Percentiles rank a stretch among this genome's conserved stretches.
phyloP scores from a whole-genome alignment of 1,284 basidiomycete species.

The Trichosporon ovoides region DNA sequence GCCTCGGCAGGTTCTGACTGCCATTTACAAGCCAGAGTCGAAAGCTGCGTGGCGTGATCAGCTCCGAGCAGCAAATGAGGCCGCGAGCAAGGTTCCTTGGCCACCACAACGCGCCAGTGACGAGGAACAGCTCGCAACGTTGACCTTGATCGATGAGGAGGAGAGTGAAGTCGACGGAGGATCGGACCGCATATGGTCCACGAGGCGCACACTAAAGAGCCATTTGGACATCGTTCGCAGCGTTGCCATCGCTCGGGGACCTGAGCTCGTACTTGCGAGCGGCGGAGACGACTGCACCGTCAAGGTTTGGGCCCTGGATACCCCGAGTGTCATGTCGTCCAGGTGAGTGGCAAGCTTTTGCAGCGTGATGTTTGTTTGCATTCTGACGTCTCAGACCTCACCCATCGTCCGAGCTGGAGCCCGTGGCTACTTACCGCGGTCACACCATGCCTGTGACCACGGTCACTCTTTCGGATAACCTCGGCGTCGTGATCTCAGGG shows the following conservation, averaged over 20 bases:
- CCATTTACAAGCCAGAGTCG: slow-evolving; percentile 79
- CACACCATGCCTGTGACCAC: slow-evolving; percentile 90
- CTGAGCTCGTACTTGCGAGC: slow-evolving; percentile 74
- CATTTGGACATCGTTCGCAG: slow-evolving; percentile 90
- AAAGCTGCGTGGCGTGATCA: slow-evolving; percentile 74
- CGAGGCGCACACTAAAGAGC: slow-evolving; percentile 72
- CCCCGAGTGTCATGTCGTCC: slow-evolving; percentile 27
- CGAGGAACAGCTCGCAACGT: slow-evolving; percentile 37
- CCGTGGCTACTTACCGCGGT: slow-evolving; percentile 83
- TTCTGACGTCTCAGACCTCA: background rate
- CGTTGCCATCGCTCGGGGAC: slow-evolving; percentile 73
- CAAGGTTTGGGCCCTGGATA: slow-evolving; percentile 69
- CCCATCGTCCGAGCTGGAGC: slow-evolving; percentile 66
- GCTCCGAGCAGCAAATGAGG: slow-evolving; percentile 48
- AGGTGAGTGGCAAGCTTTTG: slow-evolving; percentile 26
- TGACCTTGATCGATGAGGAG: slow-evolving; percentile 53
- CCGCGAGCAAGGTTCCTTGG: slow-evolving; percentile 37
- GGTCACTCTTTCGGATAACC: slow-evolving; percentile 72
- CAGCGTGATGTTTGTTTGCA: background rate
- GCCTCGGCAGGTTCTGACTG: slow-evolving; percentile 57
- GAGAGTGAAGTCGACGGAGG: slow-evolving; percentile 18
- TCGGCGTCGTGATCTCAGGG: slow-evolving; percentile 77
- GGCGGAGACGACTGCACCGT: slow-evolving; percentile 93
- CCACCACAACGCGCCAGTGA: slow-evolving; percentile 21
- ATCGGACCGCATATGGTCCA: slow-evolving; percentile 66